phyloP scores from a whole-genome alignment of 139 green algal species.

The Trebouxia sp. region DNA sequence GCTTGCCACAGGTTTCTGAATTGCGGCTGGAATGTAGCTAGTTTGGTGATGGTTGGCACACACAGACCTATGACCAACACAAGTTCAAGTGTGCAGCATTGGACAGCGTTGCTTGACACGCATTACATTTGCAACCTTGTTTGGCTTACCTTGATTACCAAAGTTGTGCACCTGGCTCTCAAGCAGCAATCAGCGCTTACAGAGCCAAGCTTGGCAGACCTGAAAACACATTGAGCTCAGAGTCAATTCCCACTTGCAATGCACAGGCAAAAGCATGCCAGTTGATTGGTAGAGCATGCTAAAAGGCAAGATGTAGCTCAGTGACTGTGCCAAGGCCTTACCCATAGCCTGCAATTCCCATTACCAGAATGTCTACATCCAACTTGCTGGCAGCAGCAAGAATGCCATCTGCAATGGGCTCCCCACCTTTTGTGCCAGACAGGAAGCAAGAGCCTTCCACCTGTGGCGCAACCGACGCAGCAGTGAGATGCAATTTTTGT shows the following conservation, averaged over 20 bases:
- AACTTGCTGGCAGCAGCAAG: not conserved
- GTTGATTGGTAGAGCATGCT: no score
- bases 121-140: not conserved
- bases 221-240: not conserved
- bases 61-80: not conserved
- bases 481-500: not conserved
- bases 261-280: no score
- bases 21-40: not conserved
- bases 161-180: slow-evolving; percentile 6
- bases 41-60: not conserved
- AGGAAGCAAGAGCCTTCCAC: slow-evolving; percentile 14
- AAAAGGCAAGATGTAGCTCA: no score
- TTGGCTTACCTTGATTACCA: slow-evolving; percentile 13
- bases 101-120: not conserved
- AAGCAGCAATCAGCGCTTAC: slow-evolving; percentile 21
- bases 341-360: slow-evolving; percentile 19
- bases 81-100: not conserved
- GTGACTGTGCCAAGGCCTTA: not conserved
- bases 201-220: slow-evolving; percentile 3
- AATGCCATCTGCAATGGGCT: slow-evolving; percentile 16
- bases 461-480: not conserved
- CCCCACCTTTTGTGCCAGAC: not conserved
- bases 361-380: slow-evolving; percentile 19
- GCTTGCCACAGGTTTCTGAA: not conserved
- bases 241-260: no score